Evolutionary conservation across 225 moss, liverwort and hornwort genomes (phyloP), one percentile per base, ranked within the genome.

Genomic region (Marchantia polymorpha): DNA sequence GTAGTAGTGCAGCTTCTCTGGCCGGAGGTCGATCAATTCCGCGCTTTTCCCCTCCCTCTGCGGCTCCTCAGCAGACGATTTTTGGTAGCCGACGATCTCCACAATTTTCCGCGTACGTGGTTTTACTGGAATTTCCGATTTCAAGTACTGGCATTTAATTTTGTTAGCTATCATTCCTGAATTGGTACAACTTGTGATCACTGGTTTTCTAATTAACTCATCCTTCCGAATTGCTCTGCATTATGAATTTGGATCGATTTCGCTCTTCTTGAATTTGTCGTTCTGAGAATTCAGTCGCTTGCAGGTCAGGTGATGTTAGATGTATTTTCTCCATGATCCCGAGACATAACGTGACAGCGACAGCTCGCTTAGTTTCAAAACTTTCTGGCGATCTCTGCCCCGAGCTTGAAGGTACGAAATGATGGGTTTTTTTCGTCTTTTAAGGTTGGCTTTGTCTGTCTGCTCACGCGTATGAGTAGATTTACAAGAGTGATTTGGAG

Each of bases 351-450:
- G 84, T 75, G 25, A 82, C 77, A 64, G 87, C 87, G 48, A 76
- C 79, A 46, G 87, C 87, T 39, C 84, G 79, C 50, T 72, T 87
- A 46, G 87, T 87, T 64, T 87, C 87, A 50, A 82, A 80, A 77
- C 82, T 87, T 66, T 82, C 87, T 8, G 71, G 76, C 39, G 84
- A 84, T 68, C 77, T 84, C n/a, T 79, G 71, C 25, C 82, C 82
- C 29, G 81, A 82, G n/a, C 58, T 77, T 48, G 82, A 87, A 84
- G 87, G 87, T 87, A 76, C 20, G 73, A 30, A n/a, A 13, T 69
- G 7, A 15, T 70, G 39, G 39, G 13, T 56, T 56, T 19, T 56
- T 56, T 56, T 27, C 23, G 20, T 8, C 5, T 25, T 64, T 12
- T 23, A 10, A 23, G 23, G 26, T 1, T 27, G 56, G 19, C 19